These are phyloP conservation scores for Pyracantha coccinea DNA, from an alignment of 331 rosid species.

Conservation along the genomic window DNA sequence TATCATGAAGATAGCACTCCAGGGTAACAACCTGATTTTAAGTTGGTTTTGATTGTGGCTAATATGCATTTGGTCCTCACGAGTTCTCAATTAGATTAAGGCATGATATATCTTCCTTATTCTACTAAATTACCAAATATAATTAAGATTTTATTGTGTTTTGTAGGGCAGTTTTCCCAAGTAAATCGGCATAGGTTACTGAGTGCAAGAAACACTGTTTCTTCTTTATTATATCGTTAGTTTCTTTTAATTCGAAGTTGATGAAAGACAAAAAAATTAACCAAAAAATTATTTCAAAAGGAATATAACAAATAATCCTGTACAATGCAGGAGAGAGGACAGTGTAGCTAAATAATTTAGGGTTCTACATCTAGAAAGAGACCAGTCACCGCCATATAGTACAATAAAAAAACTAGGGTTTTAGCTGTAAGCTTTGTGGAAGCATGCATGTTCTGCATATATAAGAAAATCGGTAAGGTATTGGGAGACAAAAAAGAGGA, in stretches of 20 bases:
- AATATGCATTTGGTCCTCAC: too few relatives aligned
- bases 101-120: neutral
- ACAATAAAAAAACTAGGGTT: slow-evolving; percentile 26
- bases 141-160: neutral
- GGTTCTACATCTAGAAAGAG: neutral
- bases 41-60: neutral
- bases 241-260: neutral
- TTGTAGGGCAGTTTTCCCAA: neutral
- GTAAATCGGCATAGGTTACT: neutral
- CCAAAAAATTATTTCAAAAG: neutral
- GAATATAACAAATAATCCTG: neutral
- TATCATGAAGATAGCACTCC: too few relatives aligned
- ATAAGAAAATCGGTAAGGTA: neutral
- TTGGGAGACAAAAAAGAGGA: slow-evolving; percentile 52
- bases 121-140: neutral
- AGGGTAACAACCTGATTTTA: too few relatives aligned
- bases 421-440: slow-evolving; percentile 27
- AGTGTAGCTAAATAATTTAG: neutral
- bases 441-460: neutral
- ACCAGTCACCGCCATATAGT: neutral
- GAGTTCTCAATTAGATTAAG: neutral
- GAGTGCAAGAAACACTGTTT: neutral
- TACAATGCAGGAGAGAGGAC: neutral
- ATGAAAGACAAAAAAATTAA: neutral
- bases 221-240: neutral